phyloP scores from a whole-genome alignment of 208 protist species.

The Acanthamoeba quina region DNA sequence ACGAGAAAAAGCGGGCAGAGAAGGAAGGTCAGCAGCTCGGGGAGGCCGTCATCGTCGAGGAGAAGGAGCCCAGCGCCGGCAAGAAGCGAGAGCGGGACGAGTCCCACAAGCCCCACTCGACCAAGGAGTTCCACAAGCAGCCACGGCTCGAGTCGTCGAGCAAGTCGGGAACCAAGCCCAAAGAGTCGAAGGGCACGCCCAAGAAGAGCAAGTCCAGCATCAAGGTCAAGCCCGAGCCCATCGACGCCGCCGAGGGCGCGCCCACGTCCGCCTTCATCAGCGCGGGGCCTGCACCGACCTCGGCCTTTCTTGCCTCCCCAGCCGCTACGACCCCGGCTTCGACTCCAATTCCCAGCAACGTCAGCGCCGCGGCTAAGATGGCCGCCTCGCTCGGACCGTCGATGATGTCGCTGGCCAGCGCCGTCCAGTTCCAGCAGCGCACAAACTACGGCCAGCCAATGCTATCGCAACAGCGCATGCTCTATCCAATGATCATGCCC shows the following conservation, averaged over 20 bases:
- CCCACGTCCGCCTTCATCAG: not conserved
- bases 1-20: not conserved
- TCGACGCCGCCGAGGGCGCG: not conserved
- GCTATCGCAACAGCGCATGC: not conserved
- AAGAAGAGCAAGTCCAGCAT: not conserved
- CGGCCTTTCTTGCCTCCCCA: not conserved
- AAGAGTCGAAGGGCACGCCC: not conserved
- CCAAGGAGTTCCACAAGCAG: not conserved
- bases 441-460: not conserved
- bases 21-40: not conserved
- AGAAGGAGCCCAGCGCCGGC: not conserved
- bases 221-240: not conserved
- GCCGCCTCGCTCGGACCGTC: not conserved
- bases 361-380: not conserved
- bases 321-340: not conserved
- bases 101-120: not conserved
- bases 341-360: not conserved
- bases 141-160: not conserved
- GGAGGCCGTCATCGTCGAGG: not conserved
- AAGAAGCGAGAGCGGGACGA: not conserved
- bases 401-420: not conserved
- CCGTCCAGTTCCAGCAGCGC: not conserved
- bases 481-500: not conserved
- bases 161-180: not conserved
- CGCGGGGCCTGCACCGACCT: not conserved